These are phyloP conservation scores for Deuterostichococcus epilithicus DNA, from an alignment of 139 green algal genomes.

Conservation along the genomic window DNA sequence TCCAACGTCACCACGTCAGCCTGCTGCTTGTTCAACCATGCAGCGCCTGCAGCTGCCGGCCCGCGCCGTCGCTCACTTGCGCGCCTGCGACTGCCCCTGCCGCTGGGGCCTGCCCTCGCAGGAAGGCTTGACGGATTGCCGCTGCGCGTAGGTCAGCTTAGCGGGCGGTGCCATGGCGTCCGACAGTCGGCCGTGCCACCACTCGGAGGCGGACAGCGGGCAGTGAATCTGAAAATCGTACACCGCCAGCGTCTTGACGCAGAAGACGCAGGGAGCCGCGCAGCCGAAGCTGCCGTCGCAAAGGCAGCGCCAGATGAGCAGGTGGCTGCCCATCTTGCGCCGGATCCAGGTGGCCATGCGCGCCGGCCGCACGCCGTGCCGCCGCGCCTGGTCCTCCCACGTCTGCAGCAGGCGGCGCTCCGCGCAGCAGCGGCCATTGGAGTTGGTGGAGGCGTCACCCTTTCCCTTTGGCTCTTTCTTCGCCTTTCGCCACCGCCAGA, in stretches of 20 bases:
- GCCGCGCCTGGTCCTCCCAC: constrained; percentile 34
- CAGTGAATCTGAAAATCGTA: constrained; percentile 57
- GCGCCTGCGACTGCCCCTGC: background rate
- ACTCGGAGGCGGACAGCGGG: constrained; percentile 6
- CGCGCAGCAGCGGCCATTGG: background rate
- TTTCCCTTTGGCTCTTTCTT: background rate
- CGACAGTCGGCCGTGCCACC: background rate
- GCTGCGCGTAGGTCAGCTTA: background rate
- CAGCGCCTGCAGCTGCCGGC: too few species aligned
- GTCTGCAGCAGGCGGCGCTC: constrained; percentile 43
- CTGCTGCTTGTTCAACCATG: too few species aligned
- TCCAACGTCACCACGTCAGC: too few species aligned
- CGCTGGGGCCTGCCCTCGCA: background rate
- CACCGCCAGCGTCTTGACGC: constrained; percentile 38
- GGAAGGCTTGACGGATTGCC: background rate
- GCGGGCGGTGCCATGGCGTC: background rate
- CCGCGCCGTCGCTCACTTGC: too few species aligned
- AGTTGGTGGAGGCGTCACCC: background rate
- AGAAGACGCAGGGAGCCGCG: constrained; percentile 57
- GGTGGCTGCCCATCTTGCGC: constrained; percentile 51
- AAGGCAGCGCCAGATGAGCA: constrained; percentile 49
- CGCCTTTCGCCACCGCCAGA: background rate
- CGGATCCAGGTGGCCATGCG: constrained; percentile 54
- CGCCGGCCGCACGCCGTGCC: constrained; percentile 42
- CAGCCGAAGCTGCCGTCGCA: constrained; percentile 55